Evolutionary conservation across 2,329 filamentous ascomycete species (phyloP), one percentile per base, ranked within the genome.

Genomic region (Hypoxylon sp.): DNA sequence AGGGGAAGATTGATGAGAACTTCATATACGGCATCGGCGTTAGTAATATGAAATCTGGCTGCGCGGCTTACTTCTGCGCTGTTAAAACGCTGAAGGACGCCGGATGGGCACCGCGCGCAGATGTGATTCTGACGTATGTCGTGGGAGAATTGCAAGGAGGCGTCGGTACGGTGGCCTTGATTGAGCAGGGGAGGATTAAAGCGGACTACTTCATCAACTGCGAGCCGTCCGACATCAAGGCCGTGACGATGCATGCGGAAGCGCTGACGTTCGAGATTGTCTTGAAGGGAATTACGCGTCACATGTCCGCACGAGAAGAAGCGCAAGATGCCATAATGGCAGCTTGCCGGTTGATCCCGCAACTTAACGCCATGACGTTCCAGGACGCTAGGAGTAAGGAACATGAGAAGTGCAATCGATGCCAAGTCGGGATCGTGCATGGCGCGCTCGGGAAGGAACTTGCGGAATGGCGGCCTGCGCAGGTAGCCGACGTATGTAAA

Each of bases 11-110:
- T n/a, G 75, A 77, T 54, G 62, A 73, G 0, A 62, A 74, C 6
- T 76, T 76, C 58, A 72, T 77, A 29, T 76, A 76, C 62, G 75
- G 75, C 39, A 75, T 75, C 47, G 75, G 75, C 27, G 75, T 76
- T 61, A 74, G 72, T 52, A 75, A 76, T 65, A 76, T 76, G 75
- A 76, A 76, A 48, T 72, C 74, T 2, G 75, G 75, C 24, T 76
- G 74, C 57, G 75, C 75, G 1, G 75, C 75, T 31, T 76, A 75
- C 65, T 76, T 65, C 32, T 76, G 74, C 55, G 75, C 75, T 1
- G 74, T 75, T n/a, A 64, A 75, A 39, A 61, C 72, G 1, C 63
- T 76, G 6, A 67, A 65, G 37, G 56, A 52, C 10, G 47, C 50
- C 47, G 71, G 73, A 24, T 76, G 74, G 74, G 27, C 21, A 29